Percentiles rank a stretch among this genome's conserved stretches.
These are phyloP conservation scores for Spirogloea muscicola DNA, from an alignment of 139 green algal species.

Conservation along the genomic window DNA sequence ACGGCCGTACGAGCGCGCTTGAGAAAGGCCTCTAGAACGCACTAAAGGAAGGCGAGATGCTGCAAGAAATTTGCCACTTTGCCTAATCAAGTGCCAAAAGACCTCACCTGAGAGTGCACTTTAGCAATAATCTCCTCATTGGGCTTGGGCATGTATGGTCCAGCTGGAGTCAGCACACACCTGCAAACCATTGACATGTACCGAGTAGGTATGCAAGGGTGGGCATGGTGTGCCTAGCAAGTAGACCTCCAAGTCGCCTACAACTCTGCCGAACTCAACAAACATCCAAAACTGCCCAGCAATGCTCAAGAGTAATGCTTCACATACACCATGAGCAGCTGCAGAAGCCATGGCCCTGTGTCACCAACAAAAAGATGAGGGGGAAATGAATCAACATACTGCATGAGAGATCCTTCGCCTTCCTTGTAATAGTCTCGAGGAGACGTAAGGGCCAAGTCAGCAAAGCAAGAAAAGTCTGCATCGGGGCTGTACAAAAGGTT, in stretches of 20 bases:
- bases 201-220: too few relatives aligned
- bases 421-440: slow-evolving; percentile 91
- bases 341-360: too few relatives aligned
- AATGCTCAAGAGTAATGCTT: not conserved
- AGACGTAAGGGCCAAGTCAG: slow-evolving; percentile 79
- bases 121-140: slow-evolving; percentile 86
- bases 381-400: slow-evolving; percentile 72
- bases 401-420: slow-evolving; percentile 83
- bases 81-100: not conserved
- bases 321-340: not conserved
- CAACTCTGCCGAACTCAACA: not conserved
- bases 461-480: slow-evolving; percentile 94
- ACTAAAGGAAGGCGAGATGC: too few relatives aligned
- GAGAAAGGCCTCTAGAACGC: too few relatives aligned
- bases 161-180: slow-evolving; percentile 62
- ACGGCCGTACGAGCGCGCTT: too few relatives aligned
- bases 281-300: not conserved
- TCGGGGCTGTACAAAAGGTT: slow-evolving; percentile 91
- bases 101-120: slow-evolving; percentile 71
- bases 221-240: too few relatives aligned
- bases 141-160: slow-evolving; percentile 82
- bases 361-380: too few relatives aligned
- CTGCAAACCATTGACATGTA: too few relatives aligned
- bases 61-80: too few relatives aligned
- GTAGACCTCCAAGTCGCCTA: too few relatives aligned